Percentiles rank a stretch among this genome's conserved stretches.
phyloP scores from a whole-genome alignment of 1,139 yeast genomes.

The Hyphopichia burtonii region DNA sequence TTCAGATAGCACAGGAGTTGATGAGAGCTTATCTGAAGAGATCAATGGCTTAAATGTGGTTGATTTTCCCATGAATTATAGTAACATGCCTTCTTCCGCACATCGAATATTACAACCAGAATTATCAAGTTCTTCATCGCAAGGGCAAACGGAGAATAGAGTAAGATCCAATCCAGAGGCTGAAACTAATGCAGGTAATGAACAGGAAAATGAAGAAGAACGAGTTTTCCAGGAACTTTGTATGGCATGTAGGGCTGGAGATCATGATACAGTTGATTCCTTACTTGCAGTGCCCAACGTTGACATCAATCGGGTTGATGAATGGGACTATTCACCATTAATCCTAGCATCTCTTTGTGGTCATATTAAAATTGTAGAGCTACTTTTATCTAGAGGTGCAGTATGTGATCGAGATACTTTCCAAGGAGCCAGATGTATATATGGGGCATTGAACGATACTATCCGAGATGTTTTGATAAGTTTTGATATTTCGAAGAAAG shows the following conservation, averaged over 20 bases:
- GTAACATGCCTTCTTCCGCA: constrained; percentile 6
- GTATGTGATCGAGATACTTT: constrained; percentile 76
- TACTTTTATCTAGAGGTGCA: constrained; percentile 64
- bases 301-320: constrained; percentile 62
- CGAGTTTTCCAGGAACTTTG: constrained; percentile 48
- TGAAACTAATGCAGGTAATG: background rate
- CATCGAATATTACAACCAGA: background rate
- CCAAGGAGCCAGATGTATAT: constrained; percentile 77
- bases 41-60: background rate
- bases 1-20: background rate
- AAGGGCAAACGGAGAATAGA: no score
- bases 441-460: constrained; percentile 71
- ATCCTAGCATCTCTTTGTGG: constrained; percentile 76
- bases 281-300: constrained; percentile 53
- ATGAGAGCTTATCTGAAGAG: background rate
- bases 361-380: constrained; percentile 58
- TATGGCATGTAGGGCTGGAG: constrained; percentile 68
- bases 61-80: constrained; percentile 7
- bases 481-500: constrained; percentile 67
- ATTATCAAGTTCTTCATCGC: no score
- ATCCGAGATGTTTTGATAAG: constrained; percentile 59
- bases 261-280: constrained; percentile 59
- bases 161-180: no score
- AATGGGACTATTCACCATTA: constrained; percentile 73
- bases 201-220: background rate